Conservation (phyloP, 163 green algal species). For the Chloroidium sp. region DNA sequence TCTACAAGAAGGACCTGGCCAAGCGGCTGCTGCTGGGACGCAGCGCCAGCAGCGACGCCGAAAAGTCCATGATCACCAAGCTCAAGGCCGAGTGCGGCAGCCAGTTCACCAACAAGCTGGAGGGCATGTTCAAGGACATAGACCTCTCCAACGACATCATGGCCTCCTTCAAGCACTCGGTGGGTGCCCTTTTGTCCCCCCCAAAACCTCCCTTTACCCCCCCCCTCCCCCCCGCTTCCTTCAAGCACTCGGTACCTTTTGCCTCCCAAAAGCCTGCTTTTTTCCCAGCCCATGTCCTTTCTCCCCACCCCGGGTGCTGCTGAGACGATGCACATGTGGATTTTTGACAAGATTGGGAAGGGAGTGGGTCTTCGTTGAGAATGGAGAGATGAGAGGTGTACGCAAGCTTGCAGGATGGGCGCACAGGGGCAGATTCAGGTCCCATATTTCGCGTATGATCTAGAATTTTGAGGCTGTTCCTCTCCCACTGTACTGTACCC, state of each 20-base stretch:
- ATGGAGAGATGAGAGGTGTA: too few species aligned
- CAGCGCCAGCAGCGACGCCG: conserved; percentile 75
- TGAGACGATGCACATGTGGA: too few species aligned
- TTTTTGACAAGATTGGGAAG: too few species aligned
- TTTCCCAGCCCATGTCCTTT: not conserved
- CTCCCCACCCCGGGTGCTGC: too few species aligned
- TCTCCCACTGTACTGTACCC: too few species aligned
- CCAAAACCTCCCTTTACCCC: too few species aligned
- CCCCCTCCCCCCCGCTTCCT: too few species aligned
- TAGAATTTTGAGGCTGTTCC: too few species aligned
- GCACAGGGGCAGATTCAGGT: too few species aligned
- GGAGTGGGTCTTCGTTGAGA: too few species aligned
- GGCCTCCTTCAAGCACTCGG: conserved; percentile 52
- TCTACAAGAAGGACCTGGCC: conserved; percentile 89
- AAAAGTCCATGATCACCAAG: conserved; percentile 91
- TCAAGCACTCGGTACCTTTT: not conserved
- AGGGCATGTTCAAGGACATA: conserved; percentile 95
- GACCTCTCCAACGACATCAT: conserved; percentile 82
- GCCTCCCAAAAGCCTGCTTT: conserved; percentile 5
- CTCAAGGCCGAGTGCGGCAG: conserved; percentile 90
- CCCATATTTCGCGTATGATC: too few species aligned
- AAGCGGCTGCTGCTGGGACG: conserved; percentile 90
- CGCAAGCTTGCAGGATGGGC: too few species aligned
- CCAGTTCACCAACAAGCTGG: conserved; percentile 96
- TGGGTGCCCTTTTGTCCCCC: not conserved